phyloP scores from a whole-genome alignment of 345 rosid genomes.

The Eucalyptus erythrocorys region DNA sequence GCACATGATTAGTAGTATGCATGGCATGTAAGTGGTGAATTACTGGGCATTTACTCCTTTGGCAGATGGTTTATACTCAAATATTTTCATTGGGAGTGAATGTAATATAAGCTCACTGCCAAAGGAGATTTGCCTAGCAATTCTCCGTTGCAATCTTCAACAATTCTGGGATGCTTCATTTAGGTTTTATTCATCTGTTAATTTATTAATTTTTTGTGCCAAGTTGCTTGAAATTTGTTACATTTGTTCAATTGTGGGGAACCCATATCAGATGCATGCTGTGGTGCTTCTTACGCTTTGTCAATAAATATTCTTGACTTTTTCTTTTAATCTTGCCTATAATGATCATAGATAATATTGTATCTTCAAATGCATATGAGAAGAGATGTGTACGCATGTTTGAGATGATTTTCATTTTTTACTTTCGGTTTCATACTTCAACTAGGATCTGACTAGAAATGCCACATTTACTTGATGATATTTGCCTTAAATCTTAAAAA shows the following conservation, averaged over 20 bases:
- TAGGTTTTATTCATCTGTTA: background rate
- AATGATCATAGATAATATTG: background rate
- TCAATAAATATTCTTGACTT: background rate
- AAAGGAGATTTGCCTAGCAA: slow-evolving; percentile 40
- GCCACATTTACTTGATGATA: background rate
- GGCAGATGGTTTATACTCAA: slow-evolving; percentile 2
- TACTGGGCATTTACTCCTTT: slow-evolving; percentile 18
- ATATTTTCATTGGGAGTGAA: background rate
- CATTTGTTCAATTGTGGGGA: background rate
- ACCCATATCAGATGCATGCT: background rate
- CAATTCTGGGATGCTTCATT: background rate
- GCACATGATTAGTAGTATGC: background rate
- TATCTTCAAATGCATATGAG: background rate
- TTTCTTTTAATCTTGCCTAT: background rate
- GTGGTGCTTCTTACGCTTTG: background rate
- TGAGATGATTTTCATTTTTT: background rate
- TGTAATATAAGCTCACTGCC: slow-evolving; percentile 15
- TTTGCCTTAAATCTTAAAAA: background rate
- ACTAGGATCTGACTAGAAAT: background rate
- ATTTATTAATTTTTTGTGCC: background rate
- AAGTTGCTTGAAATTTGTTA: background rate
- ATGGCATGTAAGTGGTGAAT: background rate
- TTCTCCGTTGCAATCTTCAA: slow-evolving; percentile 2
- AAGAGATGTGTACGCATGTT: background rate
- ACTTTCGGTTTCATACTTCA: background rate